Conservation (phyloP, 176 grass and related monocot species). For the Eragrostis curvula region DNA sequence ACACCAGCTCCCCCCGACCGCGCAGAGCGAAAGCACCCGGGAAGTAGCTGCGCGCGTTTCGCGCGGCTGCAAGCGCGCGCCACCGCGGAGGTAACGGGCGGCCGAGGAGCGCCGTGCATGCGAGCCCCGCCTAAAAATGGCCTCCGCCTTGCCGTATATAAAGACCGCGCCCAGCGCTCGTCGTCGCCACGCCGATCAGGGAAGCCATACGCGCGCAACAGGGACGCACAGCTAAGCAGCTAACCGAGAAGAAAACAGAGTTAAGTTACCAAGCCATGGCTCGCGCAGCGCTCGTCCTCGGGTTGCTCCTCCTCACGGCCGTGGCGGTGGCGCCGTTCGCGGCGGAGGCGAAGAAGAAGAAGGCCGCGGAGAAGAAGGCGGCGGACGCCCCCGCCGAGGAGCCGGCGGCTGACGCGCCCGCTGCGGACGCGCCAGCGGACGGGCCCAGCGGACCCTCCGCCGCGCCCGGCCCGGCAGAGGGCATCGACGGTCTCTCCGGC, state of each 20-base stretch:
- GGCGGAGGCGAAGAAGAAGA: neutral
- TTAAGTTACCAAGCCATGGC: neutral
- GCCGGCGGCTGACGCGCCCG: neutral
- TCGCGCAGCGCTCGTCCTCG: constrained; percentile 33
- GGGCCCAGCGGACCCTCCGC: constrained; percentile 30
- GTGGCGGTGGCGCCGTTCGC: constrained; percentile 8
- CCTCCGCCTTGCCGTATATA: neutral
- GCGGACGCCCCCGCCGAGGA: neutral
- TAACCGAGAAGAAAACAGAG: neutral
- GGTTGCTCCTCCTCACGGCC: constrained; percentile 22
- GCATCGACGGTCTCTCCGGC: constrained; percentile 51
- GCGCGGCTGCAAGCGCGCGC: constrained; percentile 13
- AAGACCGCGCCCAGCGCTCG: neutral
- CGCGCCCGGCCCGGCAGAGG: constrained; percentile 47
- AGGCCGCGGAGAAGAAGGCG: neutral
- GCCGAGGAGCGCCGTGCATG: neutral
- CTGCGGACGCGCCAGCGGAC: neutral
- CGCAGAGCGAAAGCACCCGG: neutral
- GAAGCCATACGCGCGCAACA: neutral
- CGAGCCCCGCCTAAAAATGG: neutral
- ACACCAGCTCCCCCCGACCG: neutral
- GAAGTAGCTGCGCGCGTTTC: neutral
- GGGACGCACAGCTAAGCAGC: neutral
- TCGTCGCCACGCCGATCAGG: neutral
- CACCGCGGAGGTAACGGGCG: neutral